Base-by-base conservation (phyloP, 1,139 yeast genomes). In the Ogataea hybrid region DNA sequence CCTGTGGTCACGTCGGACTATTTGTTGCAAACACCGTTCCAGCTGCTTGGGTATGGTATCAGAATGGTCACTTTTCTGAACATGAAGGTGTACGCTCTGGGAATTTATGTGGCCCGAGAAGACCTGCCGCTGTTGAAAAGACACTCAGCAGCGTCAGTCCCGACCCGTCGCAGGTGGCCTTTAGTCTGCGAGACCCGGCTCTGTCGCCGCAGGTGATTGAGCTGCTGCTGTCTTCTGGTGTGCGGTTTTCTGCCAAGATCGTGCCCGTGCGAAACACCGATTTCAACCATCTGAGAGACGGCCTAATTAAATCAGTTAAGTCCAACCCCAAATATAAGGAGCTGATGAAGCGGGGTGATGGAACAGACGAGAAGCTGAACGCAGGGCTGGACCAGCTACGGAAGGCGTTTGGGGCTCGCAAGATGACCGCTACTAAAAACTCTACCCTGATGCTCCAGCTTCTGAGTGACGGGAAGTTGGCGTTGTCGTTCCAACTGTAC, bases 261-360 rank as follows among this genome's bases (percentile, higher is more conserved):
- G 81, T 84, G 15, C 97, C 98, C 0, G 81, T 84, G 92, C 2
- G 63, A 39, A 87, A 85, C 61, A 90, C 97, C 1, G 97, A 90
- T 62, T 87, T 84, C 63, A 79, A 79, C 49, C 97, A 92, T 61
- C 66, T 92, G 60, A 77, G 85, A 53, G 97, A 92, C 58, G 97
- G 97, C 0, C 77, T 92, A 50, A 78, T 88, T 43, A 84, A 92
- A 57, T 81, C 95, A 2, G 73, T 83, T 37, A 69, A 79, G 59
- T 79, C 82, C 22, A 77, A 76, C 54, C 77, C 79, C 2, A 60
- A 64, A 47, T 68, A 73, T 42, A 71, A 52, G 30, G 49, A 54
- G 23, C 34, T 57, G 12, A 69, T 66, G 12, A 51, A 62, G 30
- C 56, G 65, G 5, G 63, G 63, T 10, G 56, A 58, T n/a, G 51